Conservation (phyloP, 208 protist species). For the Zelonia costaricensis region DNA sequence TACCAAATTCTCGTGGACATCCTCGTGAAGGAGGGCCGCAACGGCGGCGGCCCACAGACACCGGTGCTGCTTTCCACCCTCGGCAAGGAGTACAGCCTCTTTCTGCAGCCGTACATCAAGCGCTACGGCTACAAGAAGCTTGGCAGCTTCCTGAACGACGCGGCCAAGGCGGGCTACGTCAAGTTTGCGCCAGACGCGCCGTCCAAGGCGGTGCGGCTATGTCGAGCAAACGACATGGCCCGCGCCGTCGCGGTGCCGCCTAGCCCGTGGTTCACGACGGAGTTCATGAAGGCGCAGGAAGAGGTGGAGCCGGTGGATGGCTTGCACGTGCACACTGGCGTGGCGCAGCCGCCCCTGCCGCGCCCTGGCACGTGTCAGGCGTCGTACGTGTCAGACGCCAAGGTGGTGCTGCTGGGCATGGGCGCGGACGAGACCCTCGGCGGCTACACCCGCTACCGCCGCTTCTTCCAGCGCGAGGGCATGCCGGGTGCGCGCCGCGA, state of each 20-base stretch:
- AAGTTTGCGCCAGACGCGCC: slow-evolving; percentile 61
- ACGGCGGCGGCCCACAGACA: slow-evolving; percentile 37
- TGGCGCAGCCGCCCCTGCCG: slow-evolving; percentile 17
- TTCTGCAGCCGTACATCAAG: slow-evolving; percentile 56
- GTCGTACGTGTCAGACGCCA: slow-evolving; percentile 57
- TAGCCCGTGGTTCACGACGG: slow-evolving; percentile 60
- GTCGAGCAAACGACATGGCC: slow-evolving; percentile 46
- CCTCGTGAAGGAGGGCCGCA: slow-evolving; percentile 63
- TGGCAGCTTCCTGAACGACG: slow-evolving; percentile 79
- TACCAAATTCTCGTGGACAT: slow-evolving; percentile 62
- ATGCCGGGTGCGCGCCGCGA: slow-evolving; percentile 68
- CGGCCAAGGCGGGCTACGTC: slow-evolving; percentile 58
- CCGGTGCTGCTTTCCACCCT: slow-evolving; percentile 86
- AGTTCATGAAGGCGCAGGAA: slow-evolving; percentile 27
- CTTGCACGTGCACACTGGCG: not conserved
- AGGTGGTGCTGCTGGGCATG: slow-evolving; percentile 93
- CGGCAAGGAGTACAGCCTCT: slow-evolving; percentile 80
- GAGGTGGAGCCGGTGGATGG: not conserved
- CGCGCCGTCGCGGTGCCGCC: slow-evolving; percentile 50
- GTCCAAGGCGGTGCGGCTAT: slow-evolving; percentile 77
- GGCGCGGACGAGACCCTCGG: slow-evolving; percentile 97
- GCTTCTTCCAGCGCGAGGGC: slow-evolving; percentile 69
- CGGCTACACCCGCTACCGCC: slow-evolving; percentile 95
- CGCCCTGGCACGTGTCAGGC: slow-evolving; percentile 26
- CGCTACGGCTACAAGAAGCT: slow-evolving; percentile 80